Evolutionary conservation across 1,284 basidiomycete genomes (phyloP).

Genomic region (Filobasidium uniguttulatum): DNA sequence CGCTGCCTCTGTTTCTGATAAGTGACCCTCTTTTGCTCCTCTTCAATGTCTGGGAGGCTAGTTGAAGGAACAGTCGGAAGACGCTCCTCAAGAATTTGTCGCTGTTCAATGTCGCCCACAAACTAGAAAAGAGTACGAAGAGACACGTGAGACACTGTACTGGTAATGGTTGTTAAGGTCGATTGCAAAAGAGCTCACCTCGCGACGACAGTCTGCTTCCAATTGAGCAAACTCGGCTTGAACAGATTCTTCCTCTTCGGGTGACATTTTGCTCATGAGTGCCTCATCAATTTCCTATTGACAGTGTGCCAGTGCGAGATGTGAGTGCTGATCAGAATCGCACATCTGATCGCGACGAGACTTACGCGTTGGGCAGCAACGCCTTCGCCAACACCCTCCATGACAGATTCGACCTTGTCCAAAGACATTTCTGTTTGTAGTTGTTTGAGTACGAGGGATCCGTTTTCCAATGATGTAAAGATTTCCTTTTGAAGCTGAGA

Average conservation of each 20-base stretch:
- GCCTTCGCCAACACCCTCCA: constrained; percentile 85
- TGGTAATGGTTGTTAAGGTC: neutral
- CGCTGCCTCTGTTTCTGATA: constrained; percentile 9
- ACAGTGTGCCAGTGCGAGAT: no score
- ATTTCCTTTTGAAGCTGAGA: constrained; percentile 87
- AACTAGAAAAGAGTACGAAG: neutral
- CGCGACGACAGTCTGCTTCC: constrained; percentile 45
- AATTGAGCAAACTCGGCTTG: constrained; percentile 62
- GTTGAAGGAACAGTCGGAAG: constrained; percentile 5
- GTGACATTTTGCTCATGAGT: constrained; percentile 62
- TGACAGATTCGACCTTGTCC: constrained; percentile 80
- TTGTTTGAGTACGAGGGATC: constrained; percentile 80
- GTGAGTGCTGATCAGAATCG: neutral
- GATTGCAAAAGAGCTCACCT: constrained; percentile 20
- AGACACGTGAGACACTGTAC: neutral
- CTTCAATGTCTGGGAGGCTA: constrained; percentile 1
- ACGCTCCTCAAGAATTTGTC: constrained; percentile 12
- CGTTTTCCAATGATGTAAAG: constrained; percentile 80
- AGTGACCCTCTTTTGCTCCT: neutral
- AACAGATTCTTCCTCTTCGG: constrained; percentile 88
- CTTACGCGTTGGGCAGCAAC: constrained; percentile 76
- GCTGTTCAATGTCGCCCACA: neutral
- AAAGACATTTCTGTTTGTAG: constrained; percentile 87
- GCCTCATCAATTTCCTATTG: constrained; percentile 77
- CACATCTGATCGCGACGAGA: constrained; percentile 9